phyloP scores from a whole-genome alignment of 2,329 filamentous ascomycete genomes.

The Apiospora kogelbergensis region DNA sequence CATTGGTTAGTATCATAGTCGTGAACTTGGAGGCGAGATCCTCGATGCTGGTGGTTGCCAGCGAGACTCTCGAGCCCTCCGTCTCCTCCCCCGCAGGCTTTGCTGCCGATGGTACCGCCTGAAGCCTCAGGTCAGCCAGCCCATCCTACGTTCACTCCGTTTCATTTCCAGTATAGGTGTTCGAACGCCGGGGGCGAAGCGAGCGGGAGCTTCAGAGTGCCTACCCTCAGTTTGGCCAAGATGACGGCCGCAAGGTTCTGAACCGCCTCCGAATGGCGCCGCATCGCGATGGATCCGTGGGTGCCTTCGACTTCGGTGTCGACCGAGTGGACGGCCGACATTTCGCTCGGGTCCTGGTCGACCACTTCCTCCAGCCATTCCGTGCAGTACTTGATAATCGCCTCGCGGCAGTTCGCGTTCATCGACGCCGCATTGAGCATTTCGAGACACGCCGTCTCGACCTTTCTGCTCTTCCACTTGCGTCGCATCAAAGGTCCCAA shows the following conservation, averaged over 20 bases:
- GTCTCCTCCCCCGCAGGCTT: slow-evolving; percentile 35
- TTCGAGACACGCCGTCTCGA: slow-evolving; percentile 84
- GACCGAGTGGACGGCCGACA: slow-evolving; percentile 46
- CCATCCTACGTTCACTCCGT: slow-evolving; percentile 17
- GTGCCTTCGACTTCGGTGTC: slow-evolving; percentile 59
- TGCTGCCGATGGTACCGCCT: slow-evolving; percentile 53
- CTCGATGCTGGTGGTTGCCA: slow-evolving; percentile 61
- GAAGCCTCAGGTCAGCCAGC: slow-evolving; percentile 46
- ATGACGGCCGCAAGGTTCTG: slow-evolving; percentile 71
- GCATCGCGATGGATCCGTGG: slow-evolving; percentile 59
- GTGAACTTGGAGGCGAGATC: slow-evolving; percentile 65
- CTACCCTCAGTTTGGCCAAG: slow-evolving; percentile 68
- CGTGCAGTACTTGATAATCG: slow-evolving; percentile 79
- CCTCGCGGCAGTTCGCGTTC: slow-evolving; percentile 77
- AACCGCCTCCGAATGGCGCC: slow-evolving; percentile 60
- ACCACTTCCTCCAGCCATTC: slow-evolving; percentile 87
- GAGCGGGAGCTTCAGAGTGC: slow-evolving; percentile 37
- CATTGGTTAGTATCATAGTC: slow-evolving; percentile 62
- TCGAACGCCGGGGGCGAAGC: slow-evolving; percentile 20
- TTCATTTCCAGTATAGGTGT: slow-evolving; percentile 25
- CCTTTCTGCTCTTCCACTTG: slow-evolving; percentile 80
- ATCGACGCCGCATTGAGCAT: slow-evolving; percentile 92
- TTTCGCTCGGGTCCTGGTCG: slow-evolving; percentile 64
- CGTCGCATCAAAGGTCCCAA: slow-evolving; percentile 75
- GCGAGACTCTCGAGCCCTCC: slow-evolving; percentile 45